These are phyloP conservation scores for Suhomyces vadensis DNA, from an alignment of 805 yeast species.

Conservation along the genomic window DNA sequence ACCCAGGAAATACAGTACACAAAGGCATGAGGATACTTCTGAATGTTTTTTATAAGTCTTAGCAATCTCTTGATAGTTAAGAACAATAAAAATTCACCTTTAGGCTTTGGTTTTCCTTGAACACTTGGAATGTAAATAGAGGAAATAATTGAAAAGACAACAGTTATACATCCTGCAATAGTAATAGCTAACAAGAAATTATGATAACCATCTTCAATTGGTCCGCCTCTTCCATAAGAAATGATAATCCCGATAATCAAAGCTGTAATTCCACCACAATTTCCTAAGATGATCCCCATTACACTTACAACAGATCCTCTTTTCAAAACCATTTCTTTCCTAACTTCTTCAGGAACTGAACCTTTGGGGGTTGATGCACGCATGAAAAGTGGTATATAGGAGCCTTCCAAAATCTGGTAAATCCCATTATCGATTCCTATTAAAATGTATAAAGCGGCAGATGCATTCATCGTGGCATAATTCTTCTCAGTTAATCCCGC, in stretches of 20 bases:
- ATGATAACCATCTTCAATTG: constrained; percentile 28
- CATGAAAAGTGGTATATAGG: constrained; percentile 44
- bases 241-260: constrained; percentile 40
- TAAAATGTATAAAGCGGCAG: constrained; percentile 33
- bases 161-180: constrained; percentile 39
- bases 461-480: constrained; percentile 21
- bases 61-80: constrained; percentile 28
- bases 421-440: constrained; percentile 28
- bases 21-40: constrained; percentile 35
- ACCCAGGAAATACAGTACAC: constrained; percentile 42
- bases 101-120: constrained; percentile 26
- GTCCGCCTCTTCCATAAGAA: constrained; percentile 26
- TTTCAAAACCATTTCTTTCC: constrained; percentile 25
- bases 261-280: constrained; percentile 41
- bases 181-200: constrained; percentile 41
- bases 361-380: constrained; percentile 24
- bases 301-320: constrained; percentile 39
- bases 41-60: constrained; percentile 23
- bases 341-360: constrained; percentile 21
- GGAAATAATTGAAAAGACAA: constrained; percentile 24
- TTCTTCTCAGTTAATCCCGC: constrained; percentile 25
- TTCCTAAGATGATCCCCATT: constrained; percentile 36
- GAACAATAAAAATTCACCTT: constrained; percentile 24
- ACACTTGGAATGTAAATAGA: constrained; percentile 33
- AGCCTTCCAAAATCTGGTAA: constrained; percentile 40